Evolutionary conservation across 495 filamentous ascomycete genomes (phyloP), one percentile per base, ranked within the genome.

Genomic region (Baudoinia panamericana): DNA sequence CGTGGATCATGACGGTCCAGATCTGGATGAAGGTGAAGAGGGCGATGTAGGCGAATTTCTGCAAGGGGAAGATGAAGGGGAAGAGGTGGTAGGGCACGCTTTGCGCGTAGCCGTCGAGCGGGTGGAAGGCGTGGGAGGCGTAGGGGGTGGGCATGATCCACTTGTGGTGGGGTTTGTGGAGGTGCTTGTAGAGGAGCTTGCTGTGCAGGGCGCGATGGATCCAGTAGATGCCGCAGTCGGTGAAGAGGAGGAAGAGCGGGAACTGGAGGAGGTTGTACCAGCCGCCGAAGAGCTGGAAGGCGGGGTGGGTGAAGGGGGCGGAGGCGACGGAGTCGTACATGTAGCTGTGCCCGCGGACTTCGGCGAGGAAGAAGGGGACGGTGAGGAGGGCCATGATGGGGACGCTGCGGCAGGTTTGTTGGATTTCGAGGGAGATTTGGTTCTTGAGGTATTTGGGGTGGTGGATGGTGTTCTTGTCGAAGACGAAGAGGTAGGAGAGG

Each of bases 101-200:
- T 66, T 95, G 90, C n/a, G 78, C 69, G 65, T 76, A 95, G 56
- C 90, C 90, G 61, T 96, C 88, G 26, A 94, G 51, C 1, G 88
- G 90, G 67, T 96, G 87, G 72, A 96, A 95, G 37, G 88, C 88
- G 64, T 93, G 80, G 37, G 76, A 80, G 9, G 88, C 90, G 58
- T 71, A 95, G 9, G 88, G 88, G 5, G 86, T 93, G 4, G 90
- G 90, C 84, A 95, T 92, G 63, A 96, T 94, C 90, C 88, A 95
- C 66, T 93, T 94, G 76, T 96, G 88, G 67, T 96, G 90, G 36
- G 84, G 79, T 70, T 96, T 96, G 71, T 96, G 88, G 16, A 96
- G 72, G 33, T 63, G 65, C 67, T 83, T 88, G 74, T 95, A 96
- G 35, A 94, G 58, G 34, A 61, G 50, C 5, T 83, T 82, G 59